A percentile compares a stretch with the other conserved stretches of the same genome.
Evolutionary conservation across 108 stramenopile genomes (phyloP).

Genomic region (Conticribra weissflogii): DNA sequence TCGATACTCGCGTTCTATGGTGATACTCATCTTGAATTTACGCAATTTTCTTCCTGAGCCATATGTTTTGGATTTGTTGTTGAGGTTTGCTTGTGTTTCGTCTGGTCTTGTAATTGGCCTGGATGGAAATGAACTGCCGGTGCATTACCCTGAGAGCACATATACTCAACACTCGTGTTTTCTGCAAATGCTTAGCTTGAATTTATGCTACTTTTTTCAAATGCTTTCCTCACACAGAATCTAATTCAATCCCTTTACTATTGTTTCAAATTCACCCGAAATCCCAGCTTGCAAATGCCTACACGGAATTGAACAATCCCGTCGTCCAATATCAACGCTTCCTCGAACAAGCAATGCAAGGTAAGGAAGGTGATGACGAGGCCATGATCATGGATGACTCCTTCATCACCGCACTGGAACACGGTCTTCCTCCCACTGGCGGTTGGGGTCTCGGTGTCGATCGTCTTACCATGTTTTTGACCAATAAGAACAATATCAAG

Average conservation of each 20-base stretch:
- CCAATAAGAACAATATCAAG: slow-evolving; percentile 99
- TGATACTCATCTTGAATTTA: slow-evolving; percentile 46
- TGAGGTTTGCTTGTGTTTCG: too few relatives aligned
- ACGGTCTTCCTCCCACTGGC: slow-evolving; percentile 98
- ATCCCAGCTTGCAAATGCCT: slow-evolving; percentile 95
- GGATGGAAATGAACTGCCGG: too few relatives aligned
- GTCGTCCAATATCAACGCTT: slow-evolving; percentile 94
- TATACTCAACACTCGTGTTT: too few relatives aligned
- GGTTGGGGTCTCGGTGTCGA: slow-evolving; percentile 99
- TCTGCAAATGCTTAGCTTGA: too few relatives aligned
- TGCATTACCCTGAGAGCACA: too few relatives aligned
- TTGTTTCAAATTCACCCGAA: too few relatives aligned
- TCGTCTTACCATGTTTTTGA: slow-evolving; percentile 99
- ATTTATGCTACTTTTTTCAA: too few relatives aligned
- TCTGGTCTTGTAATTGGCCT: too few relatives aligned
- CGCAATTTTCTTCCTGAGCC: background rate
- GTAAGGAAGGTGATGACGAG: slow-evolving; percentile 97
- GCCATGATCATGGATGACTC: slow-evolving; percentile 99
- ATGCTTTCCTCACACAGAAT: too few relatives aligned
- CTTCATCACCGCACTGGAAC: slow-evolving; percentile 95
- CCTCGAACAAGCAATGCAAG: slow-evolving; percentile 93
- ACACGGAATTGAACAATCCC: slow-evolving; percentile 99
- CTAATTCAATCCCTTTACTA: slow-evolving; percentile 14
- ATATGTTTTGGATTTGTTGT: too few relatives aligned
- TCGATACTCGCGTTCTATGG: slow-evolving; percentile 32